Base-by-base conservation (phyloP, 164 flowering plant genomes). In the Vitis labrusca region DNA sequence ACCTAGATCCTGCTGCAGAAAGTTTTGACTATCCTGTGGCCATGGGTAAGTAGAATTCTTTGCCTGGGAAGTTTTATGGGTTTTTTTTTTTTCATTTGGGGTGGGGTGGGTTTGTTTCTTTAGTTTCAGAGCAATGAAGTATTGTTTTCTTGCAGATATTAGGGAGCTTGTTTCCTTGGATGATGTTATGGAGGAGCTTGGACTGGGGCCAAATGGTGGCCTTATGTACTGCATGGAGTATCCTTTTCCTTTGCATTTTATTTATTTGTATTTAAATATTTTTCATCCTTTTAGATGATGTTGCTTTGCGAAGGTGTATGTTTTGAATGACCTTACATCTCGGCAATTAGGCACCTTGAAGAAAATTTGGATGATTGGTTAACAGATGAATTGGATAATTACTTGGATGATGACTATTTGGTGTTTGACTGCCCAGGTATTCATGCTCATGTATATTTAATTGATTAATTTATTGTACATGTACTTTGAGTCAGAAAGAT, bases 161-260 rank as follows among this genome's bases (percentile, higher is more conserved):
- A 85, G 97, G 77, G 97, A 95, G 69, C 98, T 95, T 59, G 80
- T 95, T 64, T 85, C 87, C 51, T 79, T 95, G 88, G 99, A 95
- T 49, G 99, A 95, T 85, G 98, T 90, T n/a, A 93, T 93, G 98
- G 98, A 93, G 76, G 94, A 93, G 58, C 91, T 91, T 70, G 87
- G 87, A 3, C 63, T 95, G 57, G 99, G 99, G 67, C 98, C 99
- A 2, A 95, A 95, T 83, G 99, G 99, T 59, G 98, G 91, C 30
- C 96, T 95, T 74, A 77, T 95, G 14, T 95, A 91, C 78, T 95
- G 99, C 90, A 93, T 93, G 98, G 99, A 95, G 97, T 91, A 94
- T 94, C 93, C 97, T 86, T 73, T 59, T 17, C 8, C 5, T 59
- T 66, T 57, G 16, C 8, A 56, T 67, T 30, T n/a, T 2, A n/a